phyloP scores from a whole-genome alignment of 2,329 filamentous ascomycete genomes.

The Verticillium isaacii region DNA sequence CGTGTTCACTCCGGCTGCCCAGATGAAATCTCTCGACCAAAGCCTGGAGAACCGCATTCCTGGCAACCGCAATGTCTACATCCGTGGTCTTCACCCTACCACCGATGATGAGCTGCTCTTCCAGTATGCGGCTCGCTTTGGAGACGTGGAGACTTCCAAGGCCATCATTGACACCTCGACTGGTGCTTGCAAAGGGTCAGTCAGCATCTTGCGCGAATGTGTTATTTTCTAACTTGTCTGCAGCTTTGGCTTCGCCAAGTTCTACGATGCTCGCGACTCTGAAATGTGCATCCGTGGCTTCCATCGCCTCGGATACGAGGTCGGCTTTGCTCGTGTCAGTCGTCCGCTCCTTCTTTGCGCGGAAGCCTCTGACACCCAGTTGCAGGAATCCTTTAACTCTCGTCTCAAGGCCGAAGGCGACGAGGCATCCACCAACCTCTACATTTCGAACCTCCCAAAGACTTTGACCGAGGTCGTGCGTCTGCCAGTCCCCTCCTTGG shows the following conservation, averaged over 20 bases:
- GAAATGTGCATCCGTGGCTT: conserved; percentile 96
- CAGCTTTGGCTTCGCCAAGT: conserved; percentile 98
- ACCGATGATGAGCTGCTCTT: conserved; percentile 89
- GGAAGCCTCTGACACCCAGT: conserved; percentile 18
- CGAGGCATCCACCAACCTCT: conserved; percentile 85
- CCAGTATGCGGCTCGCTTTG: conserved; percentile 80
- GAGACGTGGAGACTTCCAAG: conserved; percentile 93
- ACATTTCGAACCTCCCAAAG: conserved; percentile 95
- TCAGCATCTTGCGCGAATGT: conserved; percentile 10
- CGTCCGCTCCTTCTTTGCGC: conserved; percentile 3
- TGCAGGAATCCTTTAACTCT: conserved; percentile 92
- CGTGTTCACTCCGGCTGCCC: conserved; percentile 77
- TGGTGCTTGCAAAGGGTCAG: conserved; percentile 91
- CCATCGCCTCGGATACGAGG: conserved; percentile 91
- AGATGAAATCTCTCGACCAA: conserved; percentile 85
- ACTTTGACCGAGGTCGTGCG: conserved; percentile 83
- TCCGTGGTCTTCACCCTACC: conserved; percentile 89
- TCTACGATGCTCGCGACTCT: conserved; percentile 79
- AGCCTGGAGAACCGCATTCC: conserved; percentile 87
- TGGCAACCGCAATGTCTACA: conserved; percentile 97
- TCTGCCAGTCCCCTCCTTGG: conserved; percentile 10
- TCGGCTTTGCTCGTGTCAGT: conserved; percentile 87
- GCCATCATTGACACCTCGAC: conserved; percentile 95
- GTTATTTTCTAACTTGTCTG: conserved; percentile 20
- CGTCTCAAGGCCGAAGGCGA: conserved; percentile 96